These are phyloP conservation scores for Corymbia calophylla DNA, from an alignment of 441 rosid species.

Conservation along the genomic window DNA sequence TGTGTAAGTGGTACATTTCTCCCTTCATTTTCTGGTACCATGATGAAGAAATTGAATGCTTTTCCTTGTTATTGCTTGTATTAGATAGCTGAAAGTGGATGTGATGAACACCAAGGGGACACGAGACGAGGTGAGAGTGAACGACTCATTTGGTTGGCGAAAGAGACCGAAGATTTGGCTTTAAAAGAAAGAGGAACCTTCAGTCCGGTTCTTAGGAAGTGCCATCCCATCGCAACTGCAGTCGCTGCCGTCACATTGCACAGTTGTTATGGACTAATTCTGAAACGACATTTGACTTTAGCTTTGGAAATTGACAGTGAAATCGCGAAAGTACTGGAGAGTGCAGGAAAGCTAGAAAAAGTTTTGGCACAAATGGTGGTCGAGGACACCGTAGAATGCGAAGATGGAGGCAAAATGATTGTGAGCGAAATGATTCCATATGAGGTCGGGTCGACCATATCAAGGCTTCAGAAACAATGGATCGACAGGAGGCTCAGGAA, in stretches of 20 bases:
- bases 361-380: constrained; percentile 83
- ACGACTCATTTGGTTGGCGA: constrained; percentile 53
- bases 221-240: constrained; percentile 61
- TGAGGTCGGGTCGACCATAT: constrained; percentile 64
- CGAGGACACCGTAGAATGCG: constrained; percentile 72
- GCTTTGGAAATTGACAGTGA: constrained; percentile 36
- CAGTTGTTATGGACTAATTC: constrained; percentile 65
- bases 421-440: constrained; percentile 86
- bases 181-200: constrained; percentile 64
- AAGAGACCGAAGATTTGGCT: constrained; percentile 79
- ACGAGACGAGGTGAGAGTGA: constrained; percentile 47
- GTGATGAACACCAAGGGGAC: constrained; percentile 27
- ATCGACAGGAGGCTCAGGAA: constrained; percentile 48
- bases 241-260: constrained; percentile 70
- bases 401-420: constrained; percentile 79
- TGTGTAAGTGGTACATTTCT: background rate
- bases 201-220: constrained; percentile 67
- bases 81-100: constrained; percentile 56
- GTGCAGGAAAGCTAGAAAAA: constrained; percentile 83
- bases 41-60: background rate
- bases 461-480: constrained; percentile 58
- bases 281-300: constrained; percentile 63
- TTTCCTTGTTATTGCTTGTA: background rate
- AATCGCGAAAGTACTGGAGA: constrained; percentile 55
- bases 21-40: background rate